Conservation (phyloP, 257 asterid species). For the Leptodermis oblonga region DNA sequence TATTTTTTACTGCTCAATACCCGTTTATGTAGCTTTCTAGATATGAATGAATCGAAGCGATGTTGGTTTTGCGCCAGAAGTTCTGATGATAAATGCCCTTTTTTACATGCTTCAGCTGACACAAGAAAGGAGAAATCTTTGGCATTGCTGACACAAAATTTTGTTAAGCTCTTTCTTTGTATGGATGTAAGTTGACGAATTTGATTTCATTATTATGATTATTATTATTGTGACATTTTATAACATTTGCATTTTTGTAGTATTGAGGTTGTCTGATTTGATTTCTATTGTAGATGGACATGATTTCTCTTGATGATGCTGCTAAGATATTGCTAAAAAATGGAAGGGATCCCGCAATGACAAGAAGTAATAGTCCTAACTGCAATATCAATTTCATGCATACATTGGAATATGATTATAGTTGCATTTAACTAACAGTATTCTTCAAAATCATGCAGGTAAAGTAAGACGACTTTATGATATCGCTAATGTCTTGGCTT, state of each 20-base stretch:
- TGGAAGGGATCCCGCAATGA: conserved; percentile 80
- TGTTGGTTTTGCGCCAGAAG: background rate
- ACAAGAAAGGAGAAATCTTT: conserved; percentile 92
- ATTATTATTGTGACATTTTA: background rate
- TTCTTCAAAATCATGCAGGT: conserved; percentile 45
- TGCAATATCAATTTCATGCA: background rate
- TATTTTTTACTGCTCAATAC: background rate
- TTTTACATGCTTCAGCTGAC: conserved; percentile 33
- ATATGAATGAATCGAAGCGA: background rate
- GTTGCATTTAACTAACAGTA: conserved; percentile 16
- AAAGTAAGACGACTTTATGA: conserved; percentile 92
- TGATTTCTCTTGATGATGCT: conserved; percentile 95
- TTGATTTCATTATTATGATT: background rate
- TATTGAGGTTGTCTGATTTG: conserved; percentile 4
- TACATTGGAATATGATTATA: background rate
- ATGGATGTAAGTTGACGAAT: conserved; percentile 54
- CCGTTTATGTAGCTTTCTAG: background rate
- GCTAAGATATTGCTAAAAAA: conserved; percentile 88
- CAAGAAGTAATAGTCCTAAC: conserved; percentile 57
- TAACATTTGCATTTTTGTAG: background rate
- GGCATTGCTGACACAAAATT: conserved; percentile 94
- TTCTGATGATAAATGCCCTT: background rate
- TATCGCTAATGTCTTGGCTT: conserved; percentile 89
- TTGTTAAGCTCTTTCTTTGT: conserved; percentile 89
- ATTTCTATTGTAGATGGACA: conserved; percentile 50